These are phyloP conservation scores for Neurospora hispaniola DNA, from an alignment of 495 filamentous ascomycete genomes.

Conservation along the genomic window DNA sequence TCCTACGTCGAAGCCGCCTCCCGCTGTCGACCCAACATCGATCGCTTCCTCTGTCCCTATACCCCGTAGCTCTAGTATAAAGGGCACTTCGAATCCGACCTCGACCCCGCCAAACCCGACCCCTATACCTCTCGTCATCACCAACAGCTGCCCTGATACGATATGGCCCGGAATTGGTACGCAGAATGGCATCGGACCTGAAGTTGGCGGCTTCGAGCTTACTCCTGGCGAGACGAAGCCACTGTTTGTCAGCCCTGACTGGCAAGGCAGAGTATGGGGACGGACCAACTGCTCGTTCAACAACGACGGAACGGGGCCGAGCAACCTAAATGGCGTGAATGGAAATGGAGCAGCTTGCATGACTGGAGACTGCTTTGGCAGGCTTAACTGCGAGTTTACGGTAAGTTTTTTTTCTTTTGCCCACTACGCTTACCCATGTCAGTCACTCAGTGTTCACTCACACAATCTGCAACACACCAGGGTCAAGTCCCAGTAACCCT, in stretches of 20 bases:
- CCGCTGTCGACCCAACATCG: background rate
- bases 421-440: no score
- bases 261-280: conserved; percentile 74
- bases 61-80: background rate
- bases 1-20: background rate
- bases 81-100: background rate
- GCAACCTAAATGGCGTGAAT: conserved; percentile 40
- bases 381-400: conserved; percentile 51
- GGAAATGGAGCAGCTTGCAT: conserved; percentile 48
- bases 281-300: conserved; percentile 73
- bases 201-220: conserved; percentile 53
- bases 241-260: conserved; percentile 52
- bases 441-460: background rate
- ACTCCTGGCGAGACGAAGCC: conserved; percentile 34
- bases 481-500: conserved; percentile 59
- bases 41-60: background rate
- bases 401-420: conserved; percentile 29
- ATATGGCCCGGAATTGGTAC: conserved; percentile 65
- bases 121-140: conserved; percentile 42
- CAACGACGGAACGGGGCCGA: conserved; percentile 41
- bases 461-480: conserved; percentile 14
- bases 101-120: conserved; percentile 10
- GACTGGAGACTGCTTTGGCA: conserved; percentile 64
- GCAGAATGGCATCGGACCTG: conserved; percentile 52
- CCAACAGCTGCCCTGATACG: conserved; percentile 54